Base-by-base conservation (phyloP, 805 yeast genomes). In the Candida ponderosae region DNA sequence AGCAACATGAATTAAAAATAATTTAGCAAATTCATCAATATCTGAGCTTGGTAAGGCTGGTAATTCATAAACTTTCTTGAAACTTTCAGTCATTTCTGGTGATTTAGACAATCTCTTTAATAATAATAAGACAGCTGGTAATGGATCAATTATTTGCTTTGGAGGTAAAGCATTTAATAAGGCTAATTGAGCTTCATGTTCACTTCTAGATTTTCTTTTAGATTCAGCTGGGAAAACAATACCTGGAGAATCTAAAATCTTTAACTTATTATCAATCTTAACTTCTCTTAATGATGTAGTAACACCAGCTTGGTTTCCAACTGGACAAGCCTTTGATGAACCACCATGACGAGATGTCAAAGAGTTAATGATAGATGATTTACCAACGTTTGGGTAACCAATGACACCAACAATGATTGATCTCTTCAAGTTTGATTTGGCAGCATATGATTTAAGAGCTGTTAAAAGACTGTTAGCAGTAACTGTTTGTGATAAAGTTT, bases 341-440 rank as follows among this genome's bases (percentile, higher is more conserved):
- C 80, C 79, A 40, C 84, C 80, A 57, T 85, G 94, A 61, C 93
- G 79, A 37, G 85, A 72, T 4, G 87, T 79, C 47, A 90, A 68
- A 2, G 97, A 82, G 60, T 90, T 90, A 55, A 90, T 93, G 40
- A 93, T 82, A 16, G 96, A 86, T 3, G 96, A 88, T 59, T 89
- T 89, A 53, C 97, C 97, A 37, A 90, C 97, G 58, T 90, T 90
- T 35, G 98, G 98, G 64, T 88, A 90, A 15, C 98, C 98, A 47
- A 90, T 84, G 31, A 90, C 95, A 59, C 98, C 97, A 33, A 87
- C 97, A 32, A 86, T 74, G 40, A 89, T 81, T 13, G 95, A 78
- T 58, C 97, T 79, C 56, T 89, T 89, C 51, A 89, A 70, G 55
- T 88, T 84, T 18, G 88, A 74, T 60, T 83, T 82, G 45, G 74